A percentile compares a stretch with the other conserved stretches of the same genome.
phyloP scores from a whole-genome alignment of 371 early-diverging fungal genomes.

The Nematocida sp. region DNA sequence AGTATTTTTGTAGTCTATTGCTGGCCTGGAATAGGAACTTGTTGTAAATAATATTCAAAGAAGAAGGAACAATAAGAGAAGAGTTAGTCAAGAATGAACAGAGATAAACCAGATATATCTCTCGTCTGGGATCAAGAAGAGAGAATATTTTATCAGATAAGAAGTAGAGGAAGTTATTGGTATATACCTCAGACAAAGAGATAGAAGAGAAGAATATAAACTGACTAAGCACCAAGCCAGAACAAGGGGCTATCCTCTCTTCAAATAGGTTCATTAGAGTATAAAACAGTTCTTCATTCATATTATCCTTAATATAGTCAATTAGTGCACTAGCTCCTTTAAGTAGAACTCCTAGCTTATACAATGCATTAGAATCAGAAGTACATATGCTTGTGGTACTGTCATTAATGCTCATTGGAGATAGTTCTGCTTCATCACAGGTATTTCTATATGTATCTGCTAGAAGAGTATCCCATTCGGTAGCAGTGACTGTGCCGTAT shows the following conservation, averaged over 20 bases:
- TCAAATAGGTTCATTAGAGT: slow-evolving; percentile 10
- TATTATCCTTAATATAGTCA: background rate
- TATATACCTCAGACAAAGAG: background rate
- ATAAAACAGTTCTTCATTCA: slow-evolving; percentile 3
- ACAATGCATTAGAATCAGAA: too few species aligned
- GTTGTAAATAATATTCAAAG: background rate
- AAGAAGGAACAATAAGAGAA: background rate
- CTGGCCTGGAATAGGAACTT: background rate
- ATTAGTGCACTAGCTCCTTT: background rate
- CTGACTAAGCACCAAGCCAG: background rate
- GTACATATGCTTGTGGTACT: too few species aligned
- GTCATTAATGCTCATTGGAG: background rate
- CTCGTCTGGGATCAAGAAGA: background rate
- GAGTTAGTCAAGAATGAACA: slow-evolving; percentile 2
- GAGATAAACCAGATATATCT: background rate
- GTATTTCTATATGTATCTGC: background rate
- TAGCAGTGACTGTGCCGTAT: background rate
- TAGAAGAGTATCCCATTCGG: background rate
- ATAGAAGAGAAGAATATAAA: background rate
- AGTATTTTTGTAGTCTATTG: background rate
- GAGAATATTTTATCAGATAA: background rate
- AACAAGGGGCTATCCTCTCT: background rate
- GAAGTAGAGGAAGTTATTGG: background rate
- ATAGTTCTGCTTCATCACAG: background rate
- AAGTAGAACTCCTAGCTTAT: too few species aligned